These are phyloP conservation scores for Cystobasidium pallidum DNA, from an alignment of 1,284 basidiomycete species.

Conservation along the genomic window DNA sequence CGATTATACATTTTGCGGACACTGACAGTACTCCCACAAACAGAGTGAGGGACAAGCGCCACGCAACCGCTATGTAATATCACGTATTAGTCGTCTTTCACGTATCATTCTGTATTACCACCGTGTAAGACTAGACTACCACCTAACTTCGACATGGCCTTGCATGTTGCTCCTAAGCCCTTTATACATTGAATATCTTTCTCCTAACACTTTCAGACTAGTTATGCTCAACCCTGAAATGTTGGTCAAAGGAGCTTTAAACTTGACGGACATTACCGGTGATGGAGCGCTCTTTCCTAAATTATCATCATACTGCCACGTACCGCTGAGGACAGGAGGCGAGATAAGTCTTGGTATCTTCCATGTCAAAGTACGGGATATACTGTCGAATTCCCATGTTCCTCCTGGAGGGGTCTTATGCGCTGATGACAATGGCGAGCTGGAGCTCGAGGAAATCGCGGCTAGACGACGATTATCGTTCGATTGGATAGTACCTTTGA, in stretches of 20 bases:
- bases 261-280: conserved; percentile 23
- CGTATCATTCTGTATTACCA: conserved; percentile 1
- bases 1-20: background rate
- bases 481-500: conserved; percentile 34
- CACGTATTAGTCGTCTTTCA: background rate
- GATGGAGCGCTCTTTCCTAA: conserved; percentile 1
- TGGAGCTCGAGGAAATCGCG: background rate
- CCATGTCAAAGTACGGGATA: conserved; percentile 30
- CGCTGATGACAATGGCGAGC: background rate
- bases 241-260: conserved; percentile 39
- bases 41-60: background rate
- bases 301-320: conserved; percentile 32
- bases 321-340: conserved; percentile 21
- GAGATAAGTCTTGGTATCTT: conserved; percentile 31
- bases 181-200: conserved; percentile 41
- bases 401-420: conserved; percentile 36
- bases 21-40: background rate
- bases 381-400: conserved; percentile 44
- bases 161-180: conserved; percentile 40
- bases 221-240: conserved; percentile 39
- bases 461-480: background rate
- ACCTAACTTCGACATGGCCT: conserved; percentile 43
- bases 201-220: conserved; percentile 30
- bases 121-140: conserved; percentile 19
- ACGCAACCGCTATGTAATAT: background rate